These are phyloP conservation scores for Melastoma candidum DNA, from an alignment of 441 rosid genomes.

Conservation along the genomic window DNA sequence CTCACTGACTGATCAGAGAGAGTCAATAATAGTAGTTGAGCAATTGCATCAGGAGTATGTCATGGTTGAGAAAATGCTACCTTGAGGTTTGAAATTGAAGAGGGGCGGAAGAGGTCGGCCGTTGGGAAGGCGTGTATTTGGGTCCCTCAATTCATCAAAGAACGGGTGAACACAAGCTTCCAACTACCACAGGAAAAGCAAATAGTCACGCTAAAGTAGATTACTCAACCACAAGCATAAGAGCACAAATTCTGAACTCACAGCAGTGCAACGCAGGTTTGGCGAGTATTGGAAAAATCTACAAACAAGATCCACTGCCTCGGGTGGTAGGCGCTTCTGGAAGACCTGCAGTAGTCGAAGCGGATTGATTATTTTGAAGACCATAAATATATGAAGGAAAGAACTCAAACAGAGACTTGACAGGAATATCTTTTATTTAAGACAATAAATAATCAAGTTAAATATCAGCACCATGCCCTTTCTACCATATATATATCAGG, in stretches of 20 bases:
- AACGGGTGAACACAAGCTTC: constrained; percentile 11
- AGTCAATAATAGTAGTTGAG: no score
- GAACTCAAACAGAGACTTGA: neutral
- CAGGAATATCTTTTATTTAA: no score
- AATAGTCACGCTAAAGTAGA: no score
- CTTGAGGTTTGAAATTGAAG: no score
- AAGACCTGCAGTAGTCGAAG: constrained; percentile 46
- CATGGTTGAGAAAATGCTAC: no score
- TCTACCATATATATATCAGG: no score
- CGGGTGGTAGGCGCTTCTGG: constrained; percentile 92
- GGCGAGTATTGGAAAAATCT: constrained; percentile 97
- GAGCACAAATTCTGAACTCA: constrained; percentile 28
- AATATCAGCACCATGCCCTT: no score
- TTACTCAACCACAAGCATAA: neutral
- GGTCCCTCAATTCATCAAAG: constrained; percentile 9
- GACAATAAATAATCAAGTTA: no score
- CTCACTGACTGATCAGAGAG: neutral
- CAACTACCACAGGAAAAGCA: neutral
- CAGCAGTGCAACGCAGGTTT: constrained; percentile 96
- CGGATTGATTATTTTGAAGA: no score
- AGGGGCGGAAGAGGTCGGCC: constrained; percentile 3
- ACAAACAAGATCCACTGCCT: constrained; percentile 95
- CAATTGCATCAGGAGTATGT: no score
- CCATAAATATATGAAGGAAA: no score
- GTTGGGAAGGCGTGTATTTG: constrained; percentile 6